Percentiles rank a stretch among this genome's conserved stretches.
phyloP scores from a whole-genome alignment of 768 basidiomycete species.

The Lactarius hengduanensis region DNA sequence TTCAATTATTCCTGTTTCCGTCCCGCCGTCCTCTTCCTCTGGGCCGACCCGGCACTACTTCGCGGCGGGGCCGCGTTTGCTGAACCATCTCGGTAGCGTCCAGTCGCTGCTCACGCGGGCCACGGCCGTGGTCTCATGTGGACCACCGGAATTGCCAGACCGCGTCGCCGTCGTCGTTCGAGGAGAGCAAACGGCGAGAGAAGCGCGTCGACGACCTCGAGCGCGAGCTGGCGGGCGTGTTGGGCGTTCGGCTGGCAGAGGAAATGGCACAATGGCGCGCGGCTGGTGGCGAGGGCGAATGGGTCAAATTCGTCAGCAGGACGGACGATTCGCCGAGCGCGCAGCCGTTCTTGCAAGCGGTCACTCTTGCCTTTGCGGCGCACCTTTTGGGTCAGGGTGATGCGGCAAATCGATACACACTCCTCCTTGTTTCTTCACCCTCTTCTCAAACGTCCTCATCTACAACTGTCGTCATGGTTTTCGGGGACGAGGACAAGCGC shows the following conservation, averaged over 20 bases:
- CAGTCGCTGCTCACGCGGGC: slow-evolving; percentile 56
- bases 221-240: slow-evolving; percentile 52
- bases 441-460: slow-evolving; percentile 51
- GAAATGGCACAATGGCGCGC: slow-evolving; percentile 36
- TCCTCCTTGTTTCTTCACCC: slow-evolving; percentile 63
- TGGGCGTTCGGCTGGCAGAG: slow-evolving; percentile 44
- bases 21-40: slow-evolving; percentile 57
- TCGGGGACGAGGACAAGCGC: slow-evolving; percentile 57
- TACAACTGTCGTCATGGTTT: slow-evolving; percentile 55
- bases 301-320: slow-evolving; percentile 54
- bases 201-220: slow-evolving; percentile 72
- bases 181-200: slow-evolving; percentile 62
- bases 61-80: slow-evolving; percentile 75
- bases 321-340: slow-evolving; percentile 59
- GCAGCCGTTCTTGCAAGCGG: slow-evolving; percentile 58
- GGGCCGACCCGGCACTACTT: slow-evolving; percentile 78
- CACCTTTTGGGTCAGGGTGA: slow-evolving; percentile 28
- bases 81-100: slow-evolving; percentile 56
- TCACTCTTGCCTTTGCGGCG: slow-evolving; percentile 48
- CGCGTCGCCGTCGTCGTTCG: slow-evolving; percentile 65
- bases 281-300: slow-evolving; percentile 34
- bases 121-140: slow-evolving; percentile 64
- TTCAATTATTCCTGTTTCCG: slow-evolving; percentile 69
- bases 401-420: slow-evolving; percentile 37
- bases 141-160: slow-evolving; percentile 61